Base-by-base conservation (phyloP, 2,329 filamentous ascomycete genomes). In the Calonectria honghensis region DNA sequence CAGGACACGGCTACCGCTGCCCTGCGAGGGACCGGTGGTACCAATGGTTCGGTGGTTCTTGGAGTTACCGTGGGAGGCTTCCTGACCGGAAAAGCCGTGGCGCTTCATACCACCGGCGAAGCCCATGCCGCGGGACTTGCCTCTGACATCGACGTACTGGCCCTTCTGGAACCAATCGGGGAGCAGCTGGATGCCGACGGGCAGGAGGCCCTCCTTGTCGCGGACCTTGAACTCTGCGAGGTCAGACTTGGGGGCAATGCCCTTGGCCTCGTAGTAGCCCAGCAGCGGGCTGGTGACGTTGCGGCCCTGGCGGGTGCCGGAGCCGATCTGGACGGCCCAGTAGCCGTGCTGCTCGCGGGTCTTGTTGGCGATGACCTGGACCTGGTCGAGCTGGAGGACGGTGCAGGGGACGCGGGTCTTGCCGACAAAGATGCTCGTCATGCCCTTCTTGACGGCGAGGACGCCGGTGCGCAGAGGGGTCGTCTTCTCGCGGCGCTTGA, bases 71-170 rank as follows among this genome's bases (percentile, higher is more conserved):
- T 99, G 97, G 80, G 93, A 96, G 72, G 95, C 95, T 79, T 93
- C 94, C 88, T 99, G 97, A 81, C 97, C 97, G 37, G 89, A 85
- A 86, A 97, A 98, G 41, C 96, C 96, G 87, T 96, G 95, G 80
- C 95, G 91, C 92, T 99, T 99, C 97, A 99, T 99, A 79, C 95
- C 97, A 90, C 97, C 97, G 13, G 94, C 95, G 84, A 98, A 99
- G 10, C 97, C 97, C 91, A 95, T 96, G 68, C 97, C 97, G 83
- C 95, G 92, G 80, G 92, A 94, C 82, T 94, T 92, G 64, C 93
- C 93, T 81, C 93, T 91, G 69, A 95, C 93, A 87, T 99, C 97
- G 74, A 99, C 94, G 85, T 92, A 97, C 87, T 98, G 96, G 24
- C 97, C 97, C 82, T 93, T 91, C 81, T 93, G 90, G 87, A 98